These are phyloP conservation scores for Cyberlindnera suaveolens DNA, from an alignment of 805 yeast genomes.

Conservation along the genomic window DNA sequence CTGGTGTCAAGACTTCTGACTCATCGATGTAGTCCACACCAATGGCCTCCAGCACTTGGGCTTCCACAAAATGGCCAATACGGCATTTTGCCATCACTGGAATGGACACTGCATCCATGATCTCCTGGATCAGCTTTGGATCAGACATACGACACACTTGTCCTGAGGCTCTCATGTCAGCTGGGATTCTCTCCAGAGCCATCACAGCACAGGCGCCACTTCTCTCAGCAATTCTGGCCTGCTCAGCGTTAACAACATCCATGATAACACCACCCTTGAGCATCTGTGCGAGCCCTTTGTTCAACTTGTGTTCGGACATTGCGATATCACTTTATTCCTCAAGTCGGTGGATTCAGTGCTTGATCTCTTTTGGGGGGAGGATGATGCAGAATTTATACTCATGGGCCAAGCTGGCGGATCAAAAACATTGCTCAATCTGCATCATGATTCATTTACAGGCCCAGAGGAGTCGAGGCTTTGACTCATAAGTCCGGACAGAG, in stretches of 20 bases:
- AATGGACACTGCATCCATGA: background rate
- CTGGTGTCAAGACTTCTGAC: constrained; percentile 1
- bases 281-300: constrained; percentile 1
- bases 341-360: too few relatives aligned
- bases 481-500: too few relatives aligned
- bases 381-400: too few relatives aligned
- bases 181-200: constrained; percentile 1
- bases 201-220: background rate
- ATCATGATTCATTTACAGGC: too few relatives aligned
- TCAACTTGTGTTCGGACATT: background rate
- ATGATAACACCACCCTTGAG: background rate
- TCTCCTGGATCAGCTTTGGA: background rate
- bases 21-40: background rate
- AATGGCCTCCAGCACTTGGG: background rate
- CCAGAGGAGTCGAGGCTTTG: too few relatives aligned
- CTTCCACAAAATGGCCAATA: background rate
- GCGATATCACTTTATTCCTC: too few relatives aligned
- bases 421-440: too few relatives aligned
- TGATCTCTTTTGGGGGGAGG: too few relatives aligned
- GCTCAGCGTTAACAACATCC: constrained; percentile 1
- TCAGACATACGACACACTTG: constrained; percentile 1
- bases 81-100: constrained; percentile 1
- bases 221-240: background rate
- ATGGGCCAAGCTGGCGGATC: too few relatives aligned
- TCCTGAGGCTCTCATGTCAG: background rate